Base-by-base conservation (phyloP, 768 basidiomycete genomes). In the Collybia sordida region DNA sequence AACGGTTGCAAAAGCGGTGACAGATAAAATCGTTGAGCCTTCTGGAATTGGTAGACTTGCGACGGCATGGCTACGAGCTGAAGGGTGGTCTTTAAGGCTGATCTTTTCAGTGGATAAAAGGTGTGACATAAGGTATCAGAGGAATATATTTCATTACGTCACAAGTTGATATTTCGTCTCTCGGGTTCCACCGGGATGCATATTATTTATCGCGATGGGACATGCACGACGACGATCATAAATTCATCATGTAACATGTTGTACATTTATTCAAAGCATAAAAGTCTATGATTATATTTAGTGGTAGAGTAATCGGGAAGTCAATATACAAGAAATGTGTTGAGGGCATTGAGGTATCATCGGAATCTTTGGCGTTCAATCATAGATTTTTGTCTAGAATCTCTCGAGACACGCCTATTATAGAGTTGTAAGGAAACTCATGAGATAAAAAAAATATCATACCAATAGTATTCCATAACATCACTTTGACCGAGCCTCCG, bases 381-480 rank as follows among this genome's bases (percentile, higher is more conserved):
- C 40, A 87, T 74, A 50, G 88, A 90, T 68, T 92, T 93, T 63
- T 92, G 91, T 59, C 85, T 66, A 34, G 73, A 64, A 58, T 80
- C 75, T 60, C 79, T 69, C 19, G 87, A 88, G 7, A 96, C 88
- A 36, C 93, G 87, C 93, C 93, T 94, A 62, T 18, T 28, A 28
- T 41, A 43, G 45, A 40, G 31, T 6, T 12, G 24, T 41, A 22
- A 44, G 23, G 50, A 22, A 41, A 18, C 44, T 12, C 21, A 19
- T n/a, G 18, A 19, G 37, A 42, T 9, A n/a, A 9, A 27, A 4
- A 45, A n/a, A 6, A 47, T 27, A 23, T 65, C 83, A 59, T 55
- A 91, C 93, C 93, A 97, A 64, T 93, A 98, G 61, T 93, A 86
- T 58, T 97, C 93, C 81, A 98, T 88, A n/a, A 92, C 90, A 55